Evolutionary conservation across 306 rosid genomes (phyloP).

Genomic region (Leucaena leucocephala): DNA sequence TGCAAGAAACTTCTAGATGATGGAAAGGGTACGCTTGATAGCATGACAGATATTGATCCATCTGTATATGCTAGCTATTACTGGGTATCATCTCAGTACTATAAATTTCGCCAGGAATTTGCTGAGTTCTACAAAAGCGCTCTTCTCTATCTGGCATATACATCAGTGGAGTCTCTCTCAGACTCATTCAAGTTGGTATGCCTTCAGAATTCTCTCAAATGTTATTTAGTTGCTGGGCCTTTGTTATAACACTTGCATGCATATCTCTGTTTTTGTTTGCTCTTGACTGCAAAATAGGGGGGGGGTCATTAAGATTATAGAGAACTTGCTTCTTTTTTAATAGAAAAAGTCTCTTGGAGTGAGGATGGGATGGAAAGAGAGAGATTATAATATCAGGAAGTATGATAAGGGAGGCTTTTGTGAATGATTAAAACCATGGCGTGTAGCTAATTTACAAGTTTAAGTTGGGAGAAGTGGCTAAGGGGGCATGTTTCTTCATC

Average conservation of each 20-base stretch:
- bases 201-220: slow-evolving; percentile 5
- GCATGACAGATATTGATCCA: slow-evolving; percentile 99
- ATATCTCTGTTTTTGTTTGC: slow-evolving; percentile 13
- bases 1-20: slow-evolving; percentile 92
- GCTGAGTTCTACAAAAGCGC: slow-evolving; percentile 99
- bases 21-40: slow-evolving; percentile 91
- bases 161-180: slow-evolving; percentile 92
- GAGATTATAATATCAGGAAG: background rate
- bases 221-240: background rate
- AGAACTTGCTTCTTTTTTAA: background rate
- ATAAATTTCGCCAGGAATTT: slow-evolving; percentile 86
- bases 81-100: slow-evolving; percentile 95
- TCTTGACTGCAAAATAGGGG: slow-evolving; percentile 13
- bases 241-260: slow-evolving; percentile 3
- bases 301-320: background rate
- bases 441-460: background rate
- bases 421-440: background rate
- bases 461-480: background rate
- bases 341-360: background rate
- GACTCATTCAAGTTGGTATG: slow-evolving; percentile 93
- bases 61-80: slow-evolving; percentile 89
- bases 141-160: slow-evolving; percentile 95
- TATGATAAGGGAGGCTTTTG: slow-evolving; percentile 8
- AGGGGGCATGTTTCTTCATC: background rate
- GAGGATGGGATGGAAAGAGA: background rate